These are phyloP conservation scores for Amanita rubescens DNA, from an alignment of 768 basidiomycete species.

Conservation along the genomic window DNA sequence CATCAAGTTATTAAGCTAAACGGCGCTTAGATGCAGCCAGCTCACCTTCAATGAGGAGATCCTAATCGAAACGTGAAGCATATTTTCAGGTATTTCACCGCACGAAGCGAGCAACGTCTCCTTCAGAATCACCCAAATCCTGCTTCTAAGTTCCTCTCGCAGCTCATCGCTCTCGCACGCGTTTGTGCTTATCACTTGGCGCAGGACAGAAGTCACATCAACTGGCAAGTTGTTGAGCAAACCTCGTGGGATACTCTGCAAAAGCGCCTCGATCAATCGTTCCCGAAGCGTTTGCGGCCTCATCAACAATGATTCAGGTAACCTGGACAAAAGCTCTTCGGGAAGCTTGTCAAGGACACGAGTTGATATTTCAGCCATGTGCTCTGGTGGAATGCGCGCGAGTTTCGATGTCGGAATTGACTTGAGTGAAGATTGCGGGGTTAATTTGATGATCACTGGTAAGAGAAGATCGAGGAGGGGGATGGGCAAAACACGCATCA, in stretches of 20 bases:
- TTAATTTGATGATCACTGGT: not conserved
- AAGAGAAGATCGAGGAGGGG: not conserved
- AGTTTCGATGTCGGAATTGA: not conserved
- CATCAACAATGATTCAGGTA: not conserved
- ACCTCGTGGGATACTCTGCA: not conserved
- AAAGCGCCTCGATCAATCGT: not conserved
- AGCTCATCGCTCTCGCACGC: not conserved
- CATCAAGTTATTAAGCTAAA: too few relatives aligned
- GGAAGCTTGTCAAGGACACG: not conserved
- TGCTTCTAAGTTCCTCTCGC: not conserved
- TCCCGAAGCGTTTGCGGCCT: not conserved
- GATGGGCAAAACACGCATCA: not conserved
- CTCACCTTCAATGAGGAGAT: not conserved
- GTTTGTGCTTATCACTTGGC: not conserved
- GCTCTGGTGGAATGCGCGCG: not conserved
- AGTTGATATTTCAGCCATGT: not conserved
- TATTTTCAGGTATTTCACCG: not conserved
- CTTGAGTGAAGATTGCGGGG: not conserved
- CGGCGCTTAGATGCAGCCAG: too few relatives aligned
- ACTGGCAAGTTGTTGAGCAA: not conserved
- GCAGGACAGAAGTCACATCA: not conserved
- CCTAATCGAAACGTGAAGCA: not conserved
- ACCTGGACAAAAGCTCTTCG: not conserved
- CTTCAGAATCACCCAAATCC: not conserved
- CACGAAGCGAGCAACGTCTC: not conserved